phyloP scores from a whole-genome alignment of 2,329 filamentous ascomycete species.

The Leptographium galeiforme region DNA sequence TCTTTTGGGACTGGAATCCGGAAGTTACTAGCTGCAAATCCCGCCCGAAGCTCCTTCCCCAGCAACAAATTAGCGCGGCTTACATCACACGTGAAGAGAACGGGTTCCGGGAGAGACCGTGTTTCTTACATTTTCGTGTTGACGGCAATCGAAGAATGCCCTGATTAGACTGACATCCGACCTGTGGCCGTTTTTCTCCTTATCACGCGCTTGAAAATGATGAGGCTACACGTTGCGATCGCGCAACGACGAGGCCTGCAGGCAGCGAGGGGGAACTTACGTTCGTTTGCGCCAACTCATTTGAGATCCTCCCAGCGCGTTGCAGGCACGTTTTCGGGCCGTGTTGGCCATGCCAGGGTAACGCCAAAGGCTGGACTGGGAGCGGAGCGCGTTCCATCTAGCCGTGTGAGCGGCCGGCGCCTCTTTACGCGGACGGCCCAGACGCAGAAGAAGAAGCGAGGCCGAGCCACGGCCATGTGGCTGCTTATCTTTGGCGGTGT shows the following conservation, averaged over 20 bases:
- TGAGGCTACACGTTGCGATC: background rate
- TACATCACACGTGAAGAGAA: background rate
- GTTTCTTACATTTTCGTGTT: background rate
- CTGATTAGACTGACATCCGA: background rate
- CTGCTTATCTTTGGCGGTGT: background rate
- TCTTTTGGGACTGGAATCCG: too few relatives aligned
- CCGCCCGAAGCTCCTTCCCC: background rate
- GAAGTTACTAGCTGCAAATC: background rate
- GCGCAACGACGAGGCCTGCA: background rate
- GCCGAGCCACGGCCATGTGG: background rate
- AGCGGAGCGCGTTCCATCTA: too few relatives aligned
- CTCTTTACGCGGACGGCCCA: background rate
- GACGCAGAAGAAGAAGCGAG: background rate
- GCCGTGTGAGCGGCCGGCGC: background rate
- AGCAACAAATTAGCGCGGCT: background rate
- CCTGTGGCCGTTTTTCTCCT: background rate
- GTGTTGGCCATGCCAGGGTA: background rate
- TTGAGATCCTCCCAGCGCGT: background rate
- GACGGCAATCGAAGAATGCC: background rate
- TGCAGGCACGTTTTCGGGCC: background rate
- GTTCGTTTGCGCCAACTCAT: background rate
- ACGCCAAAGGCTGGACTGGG: background rate
- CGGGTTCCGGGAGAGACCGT: background rate
- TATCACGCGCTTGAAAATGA: background rate
- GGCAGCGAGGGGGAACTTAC: background rate